These are phyloP conservation scores for Cryptococcus sp. DNA, from an alignment of 1,284 basidiomycete species.

Conservation along the genomic window DNA sequence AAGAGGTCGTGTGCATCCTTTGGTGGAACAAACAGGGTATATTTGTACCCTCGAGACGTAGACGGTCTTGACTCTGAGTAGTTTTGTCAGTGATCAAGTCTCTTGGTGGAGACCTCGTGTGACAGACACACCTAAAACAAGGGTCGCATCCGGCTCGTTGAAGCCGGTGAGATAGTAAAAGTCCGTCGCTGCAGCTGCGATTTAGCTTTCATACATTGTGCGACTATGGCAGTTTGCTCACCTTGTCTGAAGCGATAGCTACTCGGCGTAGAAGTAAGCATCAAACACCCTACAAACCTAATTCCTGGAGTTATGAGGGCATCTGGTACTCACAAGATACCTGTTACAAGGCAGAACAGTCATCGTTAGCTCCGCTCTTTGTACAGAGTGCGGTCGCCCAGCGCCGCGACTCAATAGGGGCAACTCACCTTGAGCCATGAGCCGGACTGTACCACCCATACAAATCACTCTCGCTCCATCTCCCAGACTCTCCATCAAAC, in stretches of 20 bases:
- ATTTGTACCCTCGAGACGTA: constrained; percentile 73
- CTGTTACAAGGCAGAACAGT: constrained; percentile 26
- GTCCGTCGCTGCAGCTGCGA: constrained; percentile 63
- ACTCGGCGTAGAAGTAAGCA: constrained; percentile 6
- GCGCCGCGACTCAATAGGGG: too few relatives aligned
- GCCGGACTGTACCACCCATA: constrained; percentile 77
- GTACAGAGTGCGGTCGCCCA: not conserved
- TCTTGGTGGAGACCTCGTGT: too few relatives aligned
- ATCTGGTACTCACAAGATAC: constrained; percentile 30
- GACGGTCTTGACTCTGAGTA: constrained; percentile 54
- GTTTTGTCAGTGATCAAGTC: not conserved
- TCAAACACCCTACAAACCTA: not conserved
- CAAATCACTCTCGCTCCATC: constrained; percentile 76
- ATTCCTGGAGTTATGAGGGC: not conserved
- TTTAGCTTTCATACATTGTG: too few relatives aligned
- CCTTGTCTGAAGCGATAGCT: constrained; percentile 93
- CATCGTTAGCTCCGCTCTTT: constrained; percentile 6
- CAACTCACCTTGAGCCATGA: constrained; percentile 84
- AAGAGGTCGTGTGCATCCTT: constrained; percentile 76
- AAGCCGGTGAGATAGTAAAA: constrained; percentile 96
- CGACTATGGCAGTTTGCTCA: constrained; percentile 7
- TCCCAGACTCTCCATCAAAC: constrained; percentile 75
- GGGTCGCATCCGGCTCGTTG: constrained; percentile 85
- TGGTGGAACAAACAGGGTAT: constrained; percentile 83
- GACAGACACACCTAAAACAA: constrained; percentile 69